Conservation (phyloP, 2,329 filamentous ascomycete genomes). For the Penicillium olsonii region DNA sequence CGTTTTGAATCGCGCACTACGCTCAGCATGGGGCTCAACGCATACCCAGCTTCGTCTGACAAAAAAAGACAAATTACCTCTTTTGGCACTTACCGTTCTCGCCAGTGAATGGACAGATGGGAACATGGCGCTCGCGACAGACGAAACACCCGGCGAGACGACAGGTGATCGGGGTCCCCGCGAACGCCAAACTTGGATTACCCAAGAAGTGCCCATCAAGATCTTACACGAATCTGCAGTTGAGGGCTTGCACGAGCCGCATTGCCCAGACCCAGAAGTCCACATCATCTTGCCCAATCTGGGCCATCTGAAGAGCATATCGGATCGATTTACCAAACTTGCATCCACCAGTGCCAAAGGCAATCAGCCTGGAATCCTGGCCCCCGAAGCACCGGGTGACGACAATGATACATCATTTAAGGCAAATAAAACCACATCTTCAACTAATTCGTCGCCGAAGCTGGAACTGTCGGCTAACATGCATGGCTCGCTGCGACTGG, state of each 20-base stretch:
- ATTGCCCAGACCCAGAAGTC: conserved; percentile 86
- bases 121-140: conserved; percentile 58
- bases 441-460: conserved; percentile 53
- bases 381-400: conserved; percentile 33
- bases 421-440: conserved; percentile 34
- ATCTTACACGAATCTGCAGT: conserved; percentile 81
- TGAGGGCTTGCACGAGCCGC: conserved; percentile 91
- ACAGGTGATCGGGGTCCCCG: conserved; percentile 55
- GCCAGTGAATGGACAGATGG: conserved; percentile 52
- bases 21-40: conserved; percentile 78
- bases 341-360: conserved; percentile 49
- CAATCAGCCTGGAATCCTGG: conserved; percentile 14
- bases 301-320: conserved; percentile 87
- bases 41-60: conserved; percentile 85
- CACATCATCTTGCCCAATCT: conserved; percentile 88
- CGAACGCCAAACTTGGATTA: conserved; percentile 87
- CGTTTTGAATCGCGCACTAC: conserved; percentile 85
- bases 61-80: conserved; percentile 84
- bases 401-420: conserved; percentile 6
- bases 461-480: conserved; percentile 91
- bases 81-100: conserved; percentile 87
- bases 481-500: conserved; percentile 81
- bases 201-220: conserved; percentile 92
- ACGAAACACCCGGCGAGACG: conserved; percentile 32
- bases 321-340: conserved; percentile 90